These are phyloP conservation scores for Trichoderma endophyticum DNA, from an alignment of 2,329 filamentous ascomycete species.

Conservation along the genomic window DNA sequence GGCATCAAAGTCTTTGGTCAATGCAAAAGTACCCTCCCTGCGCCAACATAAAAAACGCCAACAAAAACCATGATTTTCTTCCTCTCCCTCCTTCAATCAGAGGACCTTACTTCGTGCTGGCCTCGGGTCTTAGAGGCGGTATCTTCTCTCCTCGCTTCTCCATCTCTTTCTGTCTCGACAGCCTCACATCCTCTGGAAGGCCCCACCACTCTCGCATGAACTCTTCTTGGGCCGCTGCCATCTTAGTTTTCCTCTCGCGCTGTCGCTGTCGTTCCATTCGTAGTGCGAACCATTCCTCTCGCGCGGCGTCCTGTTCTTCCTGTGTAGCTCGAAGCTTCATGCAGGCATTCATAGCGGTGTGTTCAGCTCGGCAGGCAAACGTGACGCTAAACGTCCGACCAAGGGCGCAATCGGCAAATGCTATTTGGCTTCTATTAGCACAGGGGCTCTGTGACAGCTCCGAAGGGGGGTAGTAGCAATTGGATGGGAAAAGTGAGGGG, in stretches of 20 bases:
- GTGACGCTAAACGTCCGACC: slow-evolving; percentile 83
- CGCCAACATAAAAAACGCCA: slow-evolving; percentile 9
- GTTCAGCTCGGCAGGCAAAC: slow-evolving; percentile 77
- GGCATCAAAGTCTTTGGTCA: neutral
- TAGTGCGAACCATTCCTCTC: slow-evolving; percentile 88
- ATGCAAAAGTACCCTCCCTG: neutral
- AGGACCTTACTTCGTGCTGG: neutral
- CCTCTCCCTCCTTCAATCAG: neutral
- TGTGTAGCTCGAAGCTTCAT: slow-evolving; percentile 86
- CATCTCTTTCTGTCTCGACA: slow-evolving; percentile 48
- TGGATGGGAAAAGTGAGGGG: neutral
- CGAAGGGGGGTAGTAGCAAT: neutral
- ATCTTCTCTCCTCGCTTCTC: slow-evolving; percentile 55
- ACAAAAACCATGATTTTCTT: neutral
- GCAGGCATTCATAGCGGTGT: slow-evolving; percentile 87
- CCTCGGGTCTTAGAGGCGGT: slow-evolving; percentile 1
- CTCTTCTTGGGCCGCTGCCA: slow-evolving; percentile 60
- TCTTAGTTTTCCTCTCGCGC: slow-evolving; percentile 59
- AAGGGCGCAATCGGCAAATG: slow-evolving; percentile 86
- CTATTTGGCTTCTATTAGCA: slow-evolving; percentile 43
- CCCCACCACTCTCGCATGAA: slow-evolving; percentile 69
- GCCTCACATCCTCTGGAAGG: slow-evolving; percentile 54
- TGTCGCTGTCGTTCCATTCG: slow-evolving; percentile 67
- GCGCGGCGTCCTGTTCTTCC: slow-evolving; percentile 78
- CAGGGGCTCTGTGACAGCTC: neutral